Evolutionary conservation across 148 eudicot genomes (phyloP).

Genomic region (Rhododendron henanense): DNA sequence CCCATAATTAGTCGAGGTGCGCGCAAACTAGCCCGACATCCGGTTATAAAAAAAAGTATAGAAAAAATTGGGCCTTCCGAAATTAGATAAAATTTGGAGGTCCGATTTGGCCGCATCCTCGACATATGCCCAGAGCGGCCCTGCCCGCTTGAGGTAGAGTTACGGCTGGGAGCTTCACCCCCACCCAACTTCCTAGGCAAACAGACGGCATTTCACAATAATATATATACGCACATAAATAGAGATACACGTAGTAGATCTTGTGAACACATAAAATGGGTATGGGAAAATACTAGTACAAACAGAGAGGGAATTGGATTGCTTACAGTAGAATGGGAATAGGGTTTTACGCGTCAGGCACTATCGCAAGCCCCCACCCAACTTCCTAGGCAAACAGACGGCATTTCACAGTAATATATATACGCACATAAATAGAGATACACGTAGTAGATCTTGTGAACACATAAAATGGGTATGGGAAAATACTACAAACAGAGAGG

Average conservation of each 20-base stretch:
- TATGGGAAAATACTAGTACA: not conserved
- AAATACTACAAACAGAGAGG: not conserved
- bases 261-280: not conserved
- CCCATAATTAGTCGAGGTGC: too few species aligned
- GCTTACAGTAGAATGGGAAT: not conserved
- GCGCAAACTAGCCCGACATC: too few species aligned
- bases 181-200: not conserved
- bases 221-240: not conserved
- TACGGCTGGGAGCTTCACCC: not conserved
- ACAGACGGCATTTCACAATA: not conserved
- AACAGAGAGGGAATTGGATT: not conserved
- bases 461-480: not conserved
- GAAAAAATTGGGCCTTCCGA: too few species aligned
- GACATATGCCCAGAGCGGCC: too few species aligned
- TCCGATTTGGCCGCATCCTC: too few species aligned
- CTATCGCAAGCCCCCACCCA: not conserved
- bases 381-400: not conserved
- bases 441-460: not conserved
- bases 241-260: not conserved
- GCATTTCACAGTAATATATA: not conserved
- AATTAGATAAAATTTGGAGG: too few species aligned
- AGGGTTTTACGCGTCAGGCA: not conserved
- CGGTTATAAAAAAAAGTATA: too few species aligned
- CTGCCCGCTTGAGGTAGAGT: not conserved
- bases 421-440: not conserved